Percentiles rank a stretch among this genome's conserved stretches.
These are phyloP conservation scores for Flaveria sonorensis DNA, from an alignment of 129 eudicot genomes.

Conservation along the genomic window DNA sequence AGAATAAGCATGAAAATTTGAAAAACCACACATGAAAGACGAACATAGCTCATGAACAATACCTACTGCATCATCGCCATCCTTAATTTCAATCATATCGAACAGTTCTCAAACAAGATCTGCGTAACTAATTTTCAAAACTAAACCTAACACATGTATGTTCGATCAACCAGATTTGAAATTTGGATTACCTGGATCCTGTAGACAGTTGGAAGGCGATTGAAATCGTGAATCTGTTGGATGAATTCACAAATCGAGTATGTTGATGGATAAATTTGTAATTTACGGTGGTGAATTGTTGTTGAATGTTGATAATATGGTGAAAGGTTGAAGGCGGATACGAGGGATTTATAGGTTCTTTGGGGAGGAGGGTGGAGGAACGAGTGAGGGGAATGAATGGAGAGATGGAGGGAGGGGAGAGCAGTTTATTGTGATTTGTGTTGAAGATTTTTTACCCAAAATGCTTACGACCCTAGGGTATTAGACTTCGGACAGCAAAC, in stretches of 20 bases:
- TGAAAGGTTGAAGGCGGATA: conserved; percentile 12
- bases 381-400: conserved; percentile 16
- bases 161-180: neutral
- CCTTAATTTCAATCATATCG: neutral
- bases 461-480: neutral
- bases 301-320: conserved; percentile 16
- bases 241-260: neutral
- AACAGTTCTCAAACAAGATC: conserved; percentile 1
- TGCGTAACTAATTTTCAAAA: neutral
- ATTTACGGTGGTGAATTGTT: neutral
- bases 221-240: neutral
- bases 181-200: conserved; percentile 26
- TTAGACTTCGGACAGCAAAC: neutral
- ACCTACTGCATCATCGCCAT: neutral
- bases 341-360: conserved; percentile 21
- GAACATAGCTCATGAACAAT: too few relatives aligned
- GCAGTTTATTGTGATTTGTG: conserved; percentile 4
- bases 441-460: neutral
- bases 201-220: conserved; percentile 16
- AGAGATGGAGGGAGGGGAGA: neutral
- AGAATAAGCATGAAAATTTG: neutral
- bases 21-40: neutral
- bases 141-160: neutral
- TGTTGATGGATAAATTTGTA: neutral
- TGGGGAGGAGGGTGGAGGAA: neutral